Conservation (phyloP, 495 filamentous ascomycete genomes). For the Podospora anserina region DNA sequence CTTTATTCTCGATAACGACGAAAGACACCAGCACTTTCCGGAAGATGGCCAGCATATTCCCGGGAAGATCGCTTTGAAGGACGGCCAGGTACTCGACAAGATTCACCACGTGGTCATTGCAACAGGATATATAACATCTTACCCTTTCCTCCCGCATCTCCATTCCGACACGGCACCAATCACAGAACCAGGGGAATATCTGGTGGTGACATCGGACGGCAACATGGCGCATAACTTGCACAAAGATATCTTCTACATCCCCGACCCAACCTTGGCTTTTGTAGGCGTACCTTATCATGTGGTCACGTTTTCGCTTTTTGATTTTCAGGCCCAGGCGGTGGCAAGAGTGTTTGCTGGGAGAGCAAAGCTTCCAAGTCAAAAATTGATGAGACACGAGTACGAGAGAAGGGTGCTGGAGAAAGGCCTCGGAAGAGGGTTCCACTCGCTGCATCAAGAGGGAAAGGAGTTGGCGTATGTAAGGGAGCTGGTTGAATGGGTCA, state of each 20-base stretch:
- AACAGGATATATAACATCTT: conserved; percentile 62
- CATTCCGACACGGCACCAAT: conserved; percentile 36
- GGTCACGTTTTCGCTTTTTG: conserved; percentile 62
- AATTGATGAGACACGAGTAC: conserved; percentile 55
- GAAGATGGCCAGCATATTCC: conserved; percentile 17
- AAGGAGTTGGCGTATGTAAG: conserved; percentile 55
- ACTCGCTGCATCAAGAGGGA: conserved; percentile 46
- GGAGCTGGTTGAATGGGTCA: conserved; percentile 54
- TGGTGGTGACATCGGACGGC: conserved; percentile 59
- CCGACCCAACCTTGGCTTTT: conserved; percentile 59
- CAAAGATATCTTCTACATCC: conserved; percentile 65
- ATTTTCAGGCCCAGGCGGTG: conserved; percentile 61
- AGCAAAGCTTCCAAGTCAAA: conserved; percentile 46
- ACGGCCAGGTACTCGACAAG: conserved; percentile 42
- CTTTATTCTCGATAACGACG: conserved; percentile 21
- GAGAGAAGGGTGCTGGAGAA: conserved; percentile 39
- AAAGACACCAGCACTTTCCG: background rate
- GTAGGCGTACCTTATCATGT: conserved; percentile 60
- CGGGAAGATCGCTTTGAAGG: conserved; percentile 31
- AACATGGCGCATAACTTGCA: conserved; percentile 65
- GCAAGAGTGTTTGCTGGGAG: conserved; percentile 55
- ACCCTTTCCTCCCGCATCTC: conserved; percentile 55
- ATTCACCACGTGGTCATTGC: conserved; percentile 58
- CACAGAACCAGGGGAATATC: conserved; percentile 43
- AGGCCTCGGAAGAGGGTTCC: conserved; percentile 52